Base-by-base conservation (phyloP, 1,284 basidiomycete genomes). In the Takashimella koratensis region DNA sequence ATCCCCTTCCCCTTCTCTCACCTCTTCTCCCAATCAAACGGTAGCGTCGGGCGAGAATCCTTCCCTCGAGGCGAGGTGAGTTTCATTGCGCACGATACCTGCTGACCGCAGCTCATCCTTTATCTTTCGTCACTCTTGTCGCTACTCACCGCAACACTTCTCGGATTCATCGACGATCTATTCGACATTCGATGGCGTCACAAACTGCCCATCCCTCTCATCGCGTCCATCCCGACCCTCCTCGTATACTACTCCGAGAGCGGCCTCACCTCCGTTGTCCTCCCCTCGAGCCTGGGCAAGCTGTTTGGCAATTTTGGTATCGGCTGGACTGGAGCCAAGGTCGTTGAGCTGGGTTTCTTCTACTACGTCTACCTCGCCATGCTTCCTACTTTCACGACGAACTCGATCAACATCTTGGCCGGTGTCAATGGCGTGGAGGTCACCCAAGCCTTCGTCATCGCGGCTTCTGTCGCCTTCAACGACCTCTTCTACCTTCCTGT, bases 131-230 rank as follows among this genome's bases (percentile, higher is more conserved):
- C 92, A 1, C 74, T 98, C 6, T 80, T 99, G 12, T 93, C 90
- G 0, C 80, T 99, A 21, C 78, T 97, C 23, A 90, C 91, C 23
- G 94, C 96, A 0, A 93, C 92, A 0, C 82, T 98, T 59, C 83
- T 98, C 2, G 95, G 96, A 8, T 97, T 98, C 68, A 79, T 98
- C 45, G 96, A 99, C 69, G 96, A 99, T 73, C 83, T 98, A 1
- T 98, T 98, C 66, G 96, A 99, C 72, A 98, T 99, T 62, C 85
- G 96, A 11, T 99, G 96, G 96, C 78, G 96, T 56, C 92, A 98
- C 78, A 99, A 99, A 75, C 77, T 99, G 6, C 96, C 96, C 0
- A 96, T 99, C 51, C 96, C 93, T 0, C 84, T 99, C 66, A 88
- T 99, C 53, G 91, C 92, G 0, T 90, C 90, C 16, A 90, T 98